phyloP scores from a whole-genome alignment of 2,329 filamentous ascomycete genomes.

The Clarireedia hainanense region DNA sequence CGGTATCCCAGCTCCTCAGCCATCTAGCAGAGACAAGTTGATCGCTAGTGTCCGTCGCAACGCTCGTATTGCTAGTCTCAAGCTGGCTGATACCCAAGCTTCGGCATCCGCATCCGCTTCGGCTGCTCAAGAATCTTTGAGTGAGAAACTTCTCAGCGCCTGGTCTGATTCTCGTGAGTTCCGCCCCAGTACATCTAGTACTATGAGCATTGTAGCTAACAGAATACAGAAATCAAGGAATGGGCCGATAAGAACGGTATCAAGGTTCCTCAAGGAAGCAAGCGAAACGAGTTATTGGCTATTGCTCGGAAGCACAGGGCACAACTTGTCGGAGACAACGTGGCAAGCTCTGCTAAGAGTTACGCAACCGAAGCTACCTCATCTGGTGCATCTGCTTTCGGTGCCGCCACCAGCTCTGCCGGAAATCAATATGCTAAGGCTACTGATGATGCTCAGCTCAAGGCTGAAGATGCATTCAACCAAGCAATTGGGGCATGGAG shows the following conservation, averaged over 20 bases:
- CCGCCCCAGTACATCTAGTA: neutral
- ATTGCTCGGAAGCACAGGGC: constrained; percentile 83
- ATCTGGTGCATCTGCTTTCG: constrained; percentile 53
- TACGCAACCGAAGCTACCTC: constrained; percentile 63
- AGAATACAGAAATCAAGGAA: constrained; percentile 63
- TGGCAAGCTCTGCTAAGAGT: constrained; percentile 50
- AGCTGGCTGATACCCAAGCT: constrained; percentile 51
- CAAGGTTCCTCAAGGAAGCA: constrained; percentile 84
- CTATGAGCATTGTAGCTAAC: constrained; percentile 5
- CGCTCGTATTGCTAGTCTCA: constrained; percentile 69
- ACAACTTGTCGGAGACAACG: constrained; percentile 58
- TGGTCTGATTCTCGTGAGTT: constrained; percentile 68
- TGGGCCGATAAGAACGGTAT: constrained; percentile 90
- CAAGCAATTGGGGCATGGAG: constrained; percentile 57
- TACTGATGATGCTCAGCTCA: constrained; percentile 58
- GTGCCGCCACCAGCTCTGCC: constrained; percentile 66
- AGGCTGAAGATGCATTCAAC: constrained; percentile 60
- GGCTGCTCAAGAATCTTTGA: constrained; percentile 64
- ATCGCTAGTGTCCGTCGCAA: constrained; percentile 87
- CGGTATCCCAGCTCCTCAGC: constrained; percentile 80
- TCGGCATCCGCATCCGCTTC: constrained; percentile 58
- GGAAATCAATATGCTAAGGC: constrained; percentile 71
- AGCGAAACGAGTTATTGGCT: constrained; percentile 76
- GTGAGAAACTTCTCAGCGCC: constrained; percentile 76
- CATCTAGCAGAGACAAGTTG: constrained; percentile 75